Evolutionary conservation across 495 filamentous ascomycete genomes (phyloP), one percentile per base, ranked within the genome.

Genomic region (Polyplosphaeria fusca): DNA sequence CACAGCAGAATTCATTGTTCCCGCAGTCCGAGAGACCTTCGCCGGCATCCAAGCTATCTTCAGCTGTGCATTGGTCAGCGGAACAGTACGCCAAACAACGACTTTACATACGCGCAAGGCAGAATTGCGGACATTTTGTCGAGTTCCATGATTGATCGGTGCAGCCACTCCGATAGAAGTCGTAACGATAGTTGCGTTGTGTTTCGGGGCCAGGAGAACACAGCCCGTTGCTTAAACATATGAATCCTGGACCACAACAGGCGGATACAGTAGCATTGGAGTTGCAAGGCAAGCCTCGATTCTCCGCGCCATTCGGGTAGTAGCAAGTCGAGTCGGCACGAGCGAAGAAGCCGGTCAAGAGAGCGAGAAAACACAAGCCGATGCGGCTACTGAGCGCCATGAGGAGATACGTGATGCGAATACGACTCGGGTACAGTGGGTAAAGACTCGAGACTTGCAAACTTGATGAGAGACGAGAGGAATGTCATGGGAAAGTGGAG

Each of bases 141-240:
- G 53, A 57, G 35, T 48, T 48, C 53, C 53, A 57, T 4, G 28
- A 32, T 19, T 43, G 14, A 42, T 57, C 53, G 4, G 53, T 57
- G 14, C 53, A 57, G 13, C 30, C 35, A 30, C 53, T 57, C 41
- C 44, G 32, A 30, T 57, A 57, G 45, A 25, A 48, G 16, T 57
- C 42, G 35, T 40, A 57, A 18, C 35, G 20, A 27, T 57, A 57
- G 11, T 2, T 18, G 22, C 42, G 23, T 41, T 20, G 16, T n/a
- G n/a, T 23, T 11, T 48, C 35, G 11, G 43, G 27, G 5, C 53
- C 32, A 12, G 53, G 53, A 14, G 14, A 4, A 25, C 53, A 57
- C 40, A 57, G 53, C 13, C 43, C 43, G n/a, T 57, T 57, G 28
- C 53, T 47, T 13, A 57, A 28, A 42, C 53, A 57, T 14, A 49